These are phyloP conservation scores for Pleurotus platypus DNA, from an alignment of 768 basidiomycete genomes.

Conservation along the genomic window DNA sequence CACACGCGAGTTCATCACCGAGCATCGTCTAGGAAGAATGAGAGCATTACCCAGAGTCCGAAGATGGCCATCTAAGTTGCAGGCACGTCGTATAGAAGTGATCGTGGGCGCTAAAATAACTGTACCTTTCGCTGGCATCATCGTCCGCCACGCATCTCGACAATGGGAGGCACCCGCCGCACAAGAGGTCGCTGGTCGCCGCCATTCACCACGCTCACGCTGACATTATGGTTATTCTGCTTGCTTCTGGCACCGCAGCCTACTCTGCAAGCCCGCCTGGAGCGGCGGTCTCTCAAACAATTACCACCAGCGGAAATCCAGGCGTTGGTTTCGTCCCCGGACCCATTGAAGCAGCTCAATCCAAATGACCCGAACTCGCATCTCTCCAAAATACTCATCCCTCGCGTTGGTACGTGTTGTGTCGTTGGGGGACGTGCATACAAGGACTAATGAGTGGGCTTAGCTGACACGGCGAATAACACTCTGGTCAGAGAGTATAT, in stretches of 20 bases:
- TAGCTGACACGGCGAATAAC: constrained; percentile 73
- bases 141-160: not conserved
- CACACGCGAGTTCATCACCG: constrained; percentile 10
- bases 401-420: constrained; percentile 61
- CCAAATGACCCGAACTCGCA: constrained; percentile 63
- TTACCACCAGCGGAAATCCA: constrained; percentile 51
- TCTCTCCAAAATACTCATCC: constrained; percentile 82
- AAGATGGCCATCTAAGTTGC: constrained; percentile 61
- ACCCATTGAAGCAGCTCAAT: constrained; percentile 70
- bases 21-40: constrained; percentile 1
- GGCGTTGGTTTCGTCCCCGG: constrained; percentile 48
- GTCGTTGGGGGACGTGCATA: constrained; percentile 4
- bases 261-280: constrained; percentile 18
- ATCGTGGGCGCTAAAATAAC: not conserved
- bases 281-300: constrained; percentile 22
- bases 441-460: not conserved
- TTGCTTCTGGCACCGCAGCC: not conserved
- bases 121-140: too few relatives aligned
- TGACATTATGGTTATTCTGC: not conserved
- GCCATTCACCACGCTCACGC: not conserved
- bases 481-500: constrained; percentile 84
- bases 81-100: not conserved
- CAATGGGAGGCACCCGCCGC: not conserved
- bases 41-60: constrained; percentile 65
- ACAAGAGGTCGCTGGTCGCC: not conserved